Base-by-base conservation (phyloP, 1,284 basidiomycete species). In the Leccinum griseonigrum region DNA sequence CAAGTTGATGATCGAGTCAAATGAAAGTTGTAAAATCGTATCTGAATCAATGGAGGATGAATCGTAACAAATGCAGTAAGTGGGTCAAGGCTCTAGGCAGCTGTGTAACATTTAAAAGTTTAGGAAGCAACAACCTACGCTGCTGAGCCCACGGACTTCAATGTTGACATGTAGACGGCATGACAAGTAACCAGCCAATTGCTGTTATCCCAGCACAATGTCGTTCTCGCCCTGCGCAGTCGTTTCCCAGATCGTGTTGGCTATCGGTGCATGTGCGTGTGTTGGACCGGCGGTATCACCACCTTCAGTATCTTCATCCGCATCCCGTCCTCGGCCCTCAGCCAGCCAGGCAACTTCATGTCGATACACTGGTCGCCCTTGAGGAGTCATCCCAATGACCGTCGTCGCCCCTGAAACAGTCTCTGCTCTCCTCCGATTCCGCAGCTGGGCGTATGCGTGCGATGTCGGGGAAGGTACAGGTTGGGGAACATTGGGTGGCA, bases 401-500 rank as follows among this genome's bases (percentile, higher is more conserved):
- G 67, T 67, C 63, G 76, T 74, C 36, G 74, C 75, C 3, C 75
- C 77, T 1, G 75, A 77, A 46, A 76, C 76, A 14, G 77, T 76
- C 64, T 76, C 75, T n/a, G 75, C 76, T 34, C 75, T 67, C 51
- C 75, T 72, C 54, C 77, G 73, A 54, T 66, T 75, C 43, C 73
- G 71, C 13, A 63, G 13, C 31, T 73, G 71, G 1, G 26, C 57
- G n/a, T 63, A 71, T 28, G 60, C 56, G 9, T 60, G 68, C 31
- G 64, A 56, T 2, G 68, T 63, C 10, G 67, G 67, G 3, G 73
- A 65, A n/a, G 70, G 64, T 46, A 64, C 26, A 0, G 72, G 71
- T 31, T 71, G 71, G 3, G 65, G 63, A 0, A 66, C 62, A n/a
- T 71, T 72, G 1, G 73, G 61, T 4, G 74, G 73, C 26, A 75